phyloP scores from a whole-genome alignment of 345 rosid genomes.

The Aquilaria yunnanensis region DNA sequence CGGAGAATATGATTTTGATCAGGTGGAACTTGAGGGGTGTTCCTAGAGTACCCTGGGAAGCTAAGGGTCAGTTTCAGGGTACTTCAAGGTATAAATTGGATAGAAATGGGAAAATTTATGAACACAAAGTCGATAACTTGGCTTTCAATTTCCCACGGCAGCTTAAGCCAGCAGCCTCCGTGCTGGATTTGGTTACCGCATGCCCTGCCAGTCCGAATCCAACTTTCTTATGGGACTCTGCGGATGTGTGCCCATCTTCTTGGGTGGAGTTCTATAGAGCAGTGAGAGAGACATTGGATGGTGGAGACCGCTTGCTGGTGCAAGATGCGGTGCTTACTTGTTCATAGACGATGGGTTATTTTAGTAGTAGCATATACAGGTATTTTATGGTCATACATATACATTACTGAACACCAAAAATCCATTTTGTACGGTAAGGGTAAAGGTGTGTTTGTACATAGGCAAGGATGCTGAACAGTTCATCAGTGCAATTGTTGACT shows the following conservation, averaged over 20 bases:
- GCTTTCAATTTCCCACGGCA: constrained; percentile 83
- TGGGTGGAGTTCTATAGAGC: constrained; percentile 69
- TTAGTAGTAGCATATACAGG: constrained; percentile 15
- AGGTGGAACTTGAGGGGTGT: constrained; percentile 92
- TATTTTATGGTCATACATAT: constrained; percentile 12
- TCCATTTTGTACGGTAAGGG: constrained; percentile 11
- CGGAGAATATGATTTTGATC: constrained; percentile 82
- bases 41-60: constrained; percentile 97
- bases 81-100: constrained; percentile 87
- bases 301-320: constrained; percentile 26
- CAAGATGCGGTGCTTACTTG: constrained; percentile 54
- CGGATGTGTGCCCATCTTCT: constrained; percentile 50
- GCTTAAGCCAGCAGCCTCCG: constrained; percentile 66
- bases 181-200: constrained; percentile 75
- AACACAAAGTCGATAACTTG: constrained; percentile 87
- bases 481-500: constrained; percentile 3
- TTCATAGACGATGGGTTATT: constrained; percentile 33
- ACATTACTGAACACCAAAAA: constrained; percentile 1
- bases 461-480: constrained; percentile 16
- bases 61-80: constrained; percentile 87
- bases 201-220: constrained; percentile 90
- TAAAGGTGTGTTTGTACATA: constrained; percentile 20
- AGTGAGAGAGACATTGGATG: constrained; percentile 53
- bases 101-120: constrained; percentile 76
- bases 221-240: constrained; percentile 58